These are phyloP conservation scores for Chaetomium olivaceum DNA, from an alignment of 2,329 filamentous ascomycete species.

Conservation along the genomic window DNA sequence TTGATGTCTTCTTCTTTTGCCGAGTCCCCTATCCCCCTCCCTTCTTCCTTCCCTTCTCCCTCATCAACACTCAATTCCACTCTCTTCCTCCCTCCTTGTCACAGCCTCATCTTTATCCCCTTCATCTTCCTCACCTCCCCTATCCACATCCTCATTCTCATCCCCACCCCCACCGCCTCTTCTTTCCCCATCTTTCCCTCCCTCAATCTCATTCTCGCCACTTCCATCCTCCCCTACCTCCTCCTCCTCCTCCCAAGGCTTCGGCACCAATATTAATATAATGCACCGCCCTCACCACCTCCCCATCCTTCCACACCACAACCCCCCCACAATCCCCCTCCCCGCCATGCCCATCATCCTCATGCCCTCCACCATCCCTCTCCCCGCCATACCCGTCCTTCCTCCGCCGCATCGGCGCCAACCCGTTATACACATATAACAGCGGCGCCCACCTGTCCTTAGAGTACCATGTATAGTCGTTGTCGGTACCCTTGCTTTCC, in stretches of 20 bases:
- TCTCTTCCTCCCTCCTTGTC: constrained; percentile 39
- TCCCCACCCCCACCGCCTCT: constrained; percentile 35
- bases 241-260: constrained; percentile 60
- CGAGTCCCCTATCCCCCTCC: background rate
- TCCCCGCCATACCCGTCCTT: no score
- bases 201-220: no score
- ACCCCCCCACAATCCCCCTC: background rate
- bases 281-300: constrained; percentile 62
- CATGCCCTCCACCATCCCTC: no score
- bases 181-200: background rate
- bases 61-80: background rate
- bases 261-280: constrained; percentile 62
- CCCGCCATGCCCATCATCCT: constrained; percentile 45
- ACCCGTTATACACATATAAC: constrained; percentile 63
- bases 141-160: no score
- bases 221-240: constrained; percentile 33
- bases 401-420: constrained; percentile 61
- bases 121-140: no score
- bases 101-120: constrained; percentile 43
- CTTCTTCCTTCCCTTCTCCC: background rate
- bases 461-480: no score
- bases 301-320: constrained; percentile 50
- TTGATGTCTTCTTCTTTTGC: background rate
- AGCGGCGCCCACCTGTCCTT: no score
- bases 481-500: background rate